A percentile compares a stretch with the other conserved stretches of the same genome.
These are phyloP conservation scores for Tolypocladium guangdongense DNA, from an alignment of 2,329 filamentous ascomycete species.

Conservation along the genomic window DNA sequence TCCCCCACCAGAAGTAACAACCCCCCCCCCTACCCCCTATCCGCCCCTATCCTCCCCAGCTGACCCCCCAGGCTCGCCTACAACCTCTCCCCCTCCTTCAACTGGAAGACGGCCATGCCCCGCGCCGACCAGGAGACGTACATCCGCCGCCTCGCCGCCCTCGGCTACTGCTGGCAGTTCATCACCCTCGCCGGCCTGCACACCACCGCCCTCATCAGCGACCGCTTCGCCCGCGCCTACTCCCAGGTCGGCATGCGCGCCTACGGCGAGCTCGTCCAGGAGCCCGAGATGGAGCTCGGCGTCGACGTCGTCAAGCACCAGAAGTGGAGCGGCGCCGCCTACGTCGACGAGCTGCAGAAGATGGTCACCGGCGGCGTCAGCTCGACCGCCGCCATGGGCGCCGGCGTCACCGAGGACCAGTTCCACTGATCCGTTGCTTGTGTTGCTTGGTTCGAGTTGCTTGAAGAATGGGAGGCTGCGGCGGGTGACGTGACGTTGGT, in stretches of 20 bases:
- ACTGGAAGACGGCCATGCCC: slow-evolving; percentile 97
- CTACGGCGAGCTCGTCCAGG: slow-evolving; percentile 94
- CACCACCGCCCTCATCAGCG: slow-evolving; percentile 84
- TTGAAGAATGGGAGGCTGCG: too few relatives aligned
- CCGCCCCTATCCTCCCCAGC: slow-evolving; percentile 3
- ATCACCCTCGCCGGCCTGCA: slow-evolving; percentile 98
- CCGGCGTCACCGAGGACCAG: slow-evolving; percentile 96
- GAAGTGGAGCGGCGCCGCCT: slow-evolving; percentile 95
- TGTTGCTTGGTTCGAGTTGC: neutral
- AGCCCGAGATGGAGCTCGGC: slow-evolving; percentile 85
- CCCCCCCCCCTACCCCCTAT: slow-evolving; percentile 5
- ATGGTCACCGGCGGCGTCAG: slow-evolving; percentile 93
- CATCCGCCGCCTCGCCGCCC: slow-evolving; percentile 72
- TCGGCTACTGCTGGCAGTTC: slow-evolving; percentile 99
- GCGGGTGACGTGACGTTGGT: neutral
- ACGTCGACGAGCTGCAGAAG: slow-evolving; percentile 89
- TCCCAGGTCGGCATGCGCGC: slow-evolving; percentile 81
- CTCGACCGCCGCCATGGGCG: slow-evolving; percentile 91
- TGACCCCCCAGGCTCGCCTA: slow-evolving; percentile 63
- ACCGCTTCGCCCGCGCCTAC: slow-evolving; percentile 80
- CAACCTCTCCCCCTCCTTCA: slow-evolving; percentile 97
- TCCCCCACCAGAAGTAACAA: slow-evolving; percentile 88
- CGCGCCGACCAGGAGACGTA: slow-evolving; percentile 92
- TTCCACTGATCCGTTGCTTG: slow-evolving; percentile 38
- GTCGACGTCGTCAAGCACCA: slow-evolving; percentile 97